Conservation (phyloP, 2,329 filamentous ascomycete genomes). For the Neocucurbitaria cava region DNA sequence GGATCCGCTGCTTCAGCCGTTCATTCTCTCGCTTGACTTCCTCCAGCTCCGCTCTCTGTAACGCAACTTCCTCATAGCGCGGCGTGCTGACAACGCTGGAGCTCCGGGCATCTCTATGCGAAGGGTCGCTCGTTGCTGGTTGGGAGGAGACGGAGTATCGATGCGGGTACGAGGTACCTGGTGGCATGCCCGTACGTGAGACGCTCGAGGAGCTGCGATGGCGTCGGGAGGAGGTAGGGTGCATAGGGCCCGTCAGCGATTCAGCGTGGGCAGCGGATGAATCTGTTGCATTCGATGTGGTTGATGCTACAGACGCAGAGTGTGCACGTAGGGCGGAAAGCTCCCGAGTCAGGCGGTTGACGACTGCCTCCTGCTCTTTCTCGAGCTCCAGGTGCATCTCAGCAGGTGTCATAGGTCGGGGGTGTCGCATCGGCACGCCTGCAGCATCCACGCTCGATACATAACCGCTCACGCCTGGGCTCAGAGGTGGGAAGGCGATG, state of each 20-base stretch:
- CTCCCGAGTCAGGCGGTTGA: constrained; percentile 91
- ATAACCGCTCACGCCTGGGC: constrained; percentile 37
- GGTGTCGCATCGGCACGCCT: constrained; percentile 79
- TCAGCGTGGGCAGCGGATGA: constrained; percentile 51
- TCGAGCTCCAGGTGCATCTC: constrained; percentile 90
- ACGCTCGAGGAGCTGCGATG: constrained; percentile 65
- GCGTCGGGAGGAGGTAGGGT: constrained; percentile 62
- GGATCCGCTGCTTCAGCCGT: constrained; percentile 54
- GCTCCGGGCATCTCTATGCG: constrained; percentile 33
- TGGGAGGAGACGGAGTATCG: constrained; percentile 44
- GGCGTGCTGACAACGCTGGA: constrained; percentile 47
- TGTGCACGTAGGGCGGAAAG: constrained; percentile 80
- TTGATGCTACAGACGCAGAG: constrained; percentile 68
- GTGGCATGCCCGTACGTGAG: constrained; percentile 46
- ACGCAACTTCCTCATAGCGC: constrained; percentile 53
- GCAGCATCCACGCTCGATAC: constrained; percentile 45
- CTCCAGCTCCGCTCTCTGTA: constrained; percentile 55
- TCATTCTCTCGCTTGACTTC: constrained; percentile 60
- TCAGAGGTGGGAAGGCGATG: constrained; percentile 44
- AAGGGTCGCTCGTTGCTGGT: constrained; percentile 30
- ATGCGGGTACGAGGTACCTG: constrained; percentile 29
- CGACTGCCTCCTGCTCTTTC: constrained; percentile 93
- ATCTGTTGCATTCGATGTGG: constrained; percentile 54
- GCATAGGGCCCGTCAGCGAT: constrained; percentile 55
- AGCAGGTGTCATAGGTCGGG: constrained; percentile 83